Conservation (phyloP, 495 filamentous ascomycete species). For the Penicillium roqueforti region DNA sequence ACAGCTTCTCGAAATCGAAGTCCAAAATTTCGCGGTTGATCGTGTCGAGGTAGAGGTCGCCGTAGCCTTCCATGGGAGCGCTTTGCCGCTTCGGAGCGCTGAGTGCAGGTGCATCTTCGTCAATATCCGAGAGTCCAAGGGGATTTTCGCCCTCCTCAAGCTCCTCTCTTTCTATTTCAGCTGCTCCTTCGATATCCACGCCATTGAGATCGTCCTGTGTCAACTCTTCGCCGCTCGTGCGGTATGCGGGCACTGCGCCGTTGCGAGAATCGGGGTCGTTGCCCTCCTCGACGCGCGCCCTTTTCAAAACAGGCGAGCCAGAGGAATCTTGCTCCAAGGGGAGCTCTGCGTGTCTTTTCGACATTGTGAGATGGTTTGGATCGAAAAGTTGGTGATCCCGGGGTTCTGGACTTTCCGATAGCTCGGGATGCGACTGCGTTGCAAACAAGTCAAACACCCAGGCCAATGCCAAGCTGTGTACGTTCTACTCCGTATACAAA, state of each 20-base stretch:
- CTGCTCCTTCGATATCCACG: slow-evolving; percentile 35
- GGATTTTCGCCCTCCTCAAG: slow-evolving; percentile 36
- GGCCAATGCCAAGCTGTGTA: not conserved
- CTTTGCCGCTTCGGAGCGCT: slow-evolving; percentile 56
- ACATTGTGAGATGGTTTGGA: slow-evolving; percentile 45
- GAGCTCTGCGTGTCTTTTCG: slow-evolving; percentile 74
- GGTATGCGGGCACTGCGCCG: slow-evolving; percentile 34
- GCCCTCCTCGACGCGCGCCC: slow-evolving; percentile 60
- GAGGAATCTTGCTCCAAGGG: slow-evolving; percentile 61
- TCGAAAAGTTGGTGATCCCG: slow-evolving; percentile 6
- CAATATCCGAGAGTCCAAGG: slow-evolving; percentile 29
- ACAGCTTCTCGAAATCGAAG: slow-evolving; percentile 98
- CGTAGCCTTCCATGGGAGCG: slow-evolving; percentile 82
- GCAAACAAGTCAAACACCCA: slow-evolving; percentile 45
- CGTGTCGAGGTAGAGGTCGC: slow-evolving; percentile 95
- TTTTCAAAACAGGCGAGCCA: slow-evolving; percentile 74
- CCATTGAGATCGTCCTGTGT: slow-evolving; percentile 37
- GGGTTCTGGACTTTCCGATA: slow-evolving; percentile 12
- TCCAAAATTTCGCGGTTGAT: slow-evolving; percentile 84
- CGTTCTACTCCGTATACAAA: not conserved
- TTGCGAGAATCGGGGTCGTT: slow-evolving; percentile 34
- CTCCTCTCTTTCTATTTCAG: slow-evolving; percentile 39
- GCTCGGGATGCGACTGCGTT: slow-evolving; percentile 17
- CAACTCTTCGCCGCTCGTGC: slow-evolving; percentile 29
- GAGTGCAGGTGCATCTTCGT: slow-evolving; percentile 41